Conservation (phyloP, 1,284 basidiomycete genomes). For the Cutaneotrichosporon sp. region DNA sequence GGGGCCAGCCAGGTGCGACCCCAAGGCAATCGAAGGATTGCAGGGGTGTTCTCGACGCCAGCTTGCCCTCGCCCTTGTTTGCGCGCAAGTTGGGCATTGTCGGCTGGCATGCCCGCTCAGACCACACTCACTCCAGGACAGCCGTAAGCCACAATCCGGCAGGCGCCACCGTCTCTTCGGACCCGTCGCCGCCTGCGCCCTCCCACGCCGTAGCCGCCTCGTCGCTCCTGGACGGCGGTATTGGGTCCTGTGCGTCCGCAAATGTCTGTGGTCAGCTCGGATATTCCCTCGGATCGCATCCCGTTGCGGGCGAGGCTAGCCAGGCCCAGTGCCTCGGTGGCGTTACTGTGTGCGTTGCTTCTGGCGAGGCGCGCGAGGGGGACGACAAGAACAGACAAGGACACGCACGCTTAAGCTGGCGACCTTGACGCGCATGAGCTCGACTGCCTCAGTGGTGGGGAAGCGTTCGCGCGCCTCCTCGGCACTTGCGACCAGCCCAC, state of each 20-base stretch:
- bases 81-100: not conserved
- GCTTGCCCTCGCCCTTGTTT: not conserved
- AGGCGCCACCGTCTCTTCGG: slow-evolving; percentile 61
- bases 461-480: slow-evolving; percentile 28
- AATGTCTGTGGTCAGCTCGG: slow-evolving; percentile 35
- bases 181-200: slow-evolving; percentile 43
- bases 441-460: slow-evolving; percentile 40
- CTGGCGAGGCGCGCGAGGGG: not conserved
- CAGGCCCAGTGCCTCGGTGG: not conserved
- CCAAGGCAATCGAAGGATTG: not conserved
- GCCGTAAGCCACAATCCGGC: slow-evolving; percentile 86
- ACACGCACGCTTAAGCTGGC: slow-evolving; percentile 48
- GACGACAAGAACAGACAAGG: no score
- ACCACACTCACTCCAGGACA: slow-evolving; percentile 76
- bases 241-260: slow-evolving; percentile 22
- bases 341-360: not conserved
- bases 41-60: not conserved
- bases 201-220: slow-evolving; percentile 27
- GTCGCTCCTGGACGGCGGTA: not conserved
- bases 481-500: slow-evolving; percentile 27
- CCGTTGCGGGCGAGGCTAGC: no score
- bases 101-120: not conserved
- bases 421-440: slow-evolving; percentile 47
- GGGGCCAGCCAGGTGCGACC: not conserved
- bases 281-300: not conserved